phyloP scores from a whole-genome alignment of 1,284 basidiomycete species.

The Fomitopsis palustris region DNA sequence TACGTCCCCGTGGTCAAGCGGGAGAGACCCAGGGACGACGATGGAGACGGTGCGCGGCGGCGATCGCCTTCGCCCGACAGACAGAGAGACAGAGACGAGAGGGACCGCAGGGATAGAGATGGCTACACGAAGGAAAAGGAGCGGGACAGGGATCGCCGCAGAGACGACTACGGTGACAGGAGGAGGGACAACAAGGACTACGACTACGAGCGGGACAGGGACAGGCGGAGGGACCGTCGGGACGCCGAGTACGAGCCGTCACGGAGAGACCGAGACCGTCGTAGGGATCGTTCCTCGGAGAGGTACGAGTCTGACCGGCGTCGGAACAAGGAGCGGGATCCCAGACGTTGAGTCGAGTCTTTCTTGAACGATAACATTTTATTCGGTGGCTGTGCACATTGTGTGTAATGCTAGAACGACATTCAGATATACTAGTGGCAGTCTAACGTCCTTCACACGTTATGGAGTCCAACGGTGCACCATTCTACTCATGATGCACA shows the following conservation, averaged over 20 bases:
- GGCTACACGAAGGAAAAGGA: slow-evolving; percentile 20
- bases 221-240: not conserved
- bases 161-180: slow-evolving; percentile 9
- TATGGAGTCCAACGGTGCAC: no score
- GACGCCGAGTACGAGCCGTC: not conserved
- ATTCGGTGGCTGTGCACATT: not conserved
- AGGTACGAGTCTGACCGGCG: slow-evolving; percentile 15
- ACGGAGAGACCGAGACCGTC: slow-evolving; percentile 3
- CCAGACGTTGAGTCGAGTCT: slow-evolving; percentile 27
- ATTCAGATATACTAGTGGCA: no score
- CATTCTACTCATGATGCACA: no score
- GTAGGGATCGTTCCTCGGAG: slow-evolving; percentile 24
- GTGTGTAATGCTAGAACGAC: not conserved
- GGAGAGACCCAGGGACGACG: slow-evolving; percentile 36
- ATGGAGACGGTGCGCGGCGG: slow-evolving; percentile 20
- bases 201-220: slow-evolving; percentile 1
- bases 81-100: slow-evolving; percentile 20
- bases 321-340: slow-evolving; percentile 11
- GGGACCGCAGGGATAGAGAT: slow-evolving; percentile 21
- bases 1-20: slow-evolving; percentile 76
- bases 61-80: slow-evolving; percentile 29
- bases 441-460: no score
- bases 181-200: not conserved
- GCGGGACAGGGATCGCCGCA: slow-evolving; percentile 13
- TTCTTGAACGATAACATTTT: no score